Percentiles rank a stretch among this genome's conserved stretches.
Conservation (phyloP, 306 rosid genomes). For the Psophocarpus tetragonolobus region DNA sequence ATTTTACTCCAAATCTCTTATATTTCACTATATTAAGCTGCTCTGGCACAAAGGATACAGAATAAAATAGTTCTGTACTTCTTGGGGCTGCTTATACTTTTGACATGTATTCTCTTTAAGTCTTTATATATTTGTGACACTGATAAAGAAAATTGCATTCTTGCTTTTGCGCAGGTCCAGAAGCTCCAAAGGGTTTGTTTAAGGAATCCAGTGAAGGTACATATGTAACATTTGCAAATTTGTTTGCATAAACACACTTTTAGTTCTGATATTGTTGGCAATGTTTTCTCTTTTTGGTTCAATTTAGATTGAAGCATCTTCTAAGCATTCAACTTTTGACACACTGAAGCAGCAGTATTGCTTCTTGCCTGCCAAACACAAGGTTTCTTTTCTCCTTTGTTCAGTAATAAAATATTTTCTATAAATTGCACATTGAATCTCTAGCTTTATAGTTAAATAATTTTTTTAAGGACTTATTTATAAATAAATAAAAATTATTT, state of each 20-base stretch:
- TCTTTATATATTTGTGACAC: neutral
- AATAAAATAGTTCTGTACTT: neutral
- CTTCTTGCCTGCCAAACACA: conserved; percentile 69
- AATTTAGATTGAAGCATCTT: conserved; percentile 79
- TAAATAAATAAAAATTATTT: too few species aligned
- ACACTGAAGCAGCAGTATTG: conserved; percentile 75
- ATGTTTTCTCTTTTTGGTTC: too few species aligned
- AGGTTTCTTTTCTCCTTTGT: conserved; percentile 50
- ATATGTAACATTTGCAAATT: neutral
- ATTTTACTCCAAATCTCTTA: neutral
- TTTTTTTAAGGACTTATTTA: too few species aligned
- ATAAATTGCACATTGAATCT: neutral
- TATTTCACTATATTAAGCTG: neutral
- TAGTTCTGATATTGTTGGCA: too few species aligned
- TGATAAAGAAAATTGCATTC: conserved; percentile 30
- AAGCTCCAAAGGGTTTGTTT: conserved; percentile 91
- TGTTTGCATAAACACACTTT: neutral
- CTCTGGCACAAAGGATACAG: neutral
- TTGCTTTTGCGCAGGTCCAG: conserved; percentile 60
- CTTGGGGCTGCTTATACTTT: neutral
- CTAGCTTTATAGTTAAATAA: too few species aligned
- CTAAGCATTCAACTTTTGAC: conserved; percentile 87
- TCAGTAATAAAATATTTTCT: neutral
- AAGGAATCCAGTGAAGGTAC: conserved; percentile 91
- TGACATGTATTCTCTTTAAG: neutral